phyloP scores from a whole-genome alignment of 345 rosid genomes.

The Moringa oleifera region DNA sequence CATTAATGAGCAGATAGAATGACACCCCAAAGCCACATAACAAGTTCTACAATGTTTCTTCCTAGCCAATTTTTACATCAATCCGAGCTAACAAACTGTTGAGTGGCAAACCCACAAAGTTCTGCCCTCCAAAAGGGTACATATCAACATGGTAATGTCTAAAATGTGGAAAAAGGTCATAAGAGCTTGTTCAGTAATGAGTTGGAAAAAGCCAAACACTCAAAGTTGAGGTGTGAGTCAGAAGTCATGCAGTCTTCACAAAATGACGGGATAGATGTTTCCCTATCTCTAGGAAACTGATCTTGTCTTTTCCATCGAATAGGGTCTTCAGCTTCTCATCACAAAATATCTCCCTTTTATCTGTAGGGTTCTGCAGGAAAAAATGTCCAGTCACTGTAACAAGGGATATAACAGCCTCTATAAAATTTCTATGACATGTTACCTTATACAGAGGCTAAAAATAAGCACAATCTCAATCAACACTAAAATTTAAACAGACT shows the following conservation, averaged over 20 bases:
- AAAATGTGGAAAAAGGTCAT: not conserved
- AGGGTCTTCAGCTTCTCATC: conserved; percentile 73
- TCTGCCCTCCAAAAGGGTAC: conserved; percentile 1
- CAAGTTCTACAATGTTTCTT: not conserved
- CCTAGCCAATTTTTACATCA: conserved; percentile 15
- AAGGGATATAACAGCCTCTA: no score
- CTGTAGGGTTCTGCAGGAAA: conserved; percentile 53
- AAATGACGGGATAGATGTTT: conserved; percentile 66
- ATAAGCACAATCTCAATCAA: no score
- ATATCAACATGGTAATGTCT: not conserved
- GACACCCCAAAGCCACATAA: not conserved
- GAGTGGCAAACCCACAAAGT: conserved; percentile 11
- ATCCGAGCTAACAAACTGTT: not conserved
- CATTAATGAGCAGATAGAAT: no score
- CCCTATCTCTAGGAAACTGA: conserved; percentile 68
- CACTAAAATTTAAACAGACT: no score
- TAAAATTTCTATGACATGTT: no score
- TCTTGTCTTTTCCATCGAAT: conserved; percentile 59
- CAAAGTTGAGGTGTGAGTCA: not conserved
- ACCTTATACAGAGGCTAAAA: no score
- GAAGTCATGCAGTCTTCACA: conserved; percentile 37
- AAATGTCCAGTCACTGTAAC: not conserved
- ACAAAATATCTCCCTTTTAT: conserved; percentile 68
- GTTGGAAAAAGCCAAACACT: conserved; percentile 7
- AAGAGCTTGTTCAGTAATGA: conserved; percentile 6